A percentile compares a stretch with the other conserved stretches of the same genome.
Conservation (phyloP, 495 filamentous ascomycete species). For the Apodospora peruviana region DNA sequence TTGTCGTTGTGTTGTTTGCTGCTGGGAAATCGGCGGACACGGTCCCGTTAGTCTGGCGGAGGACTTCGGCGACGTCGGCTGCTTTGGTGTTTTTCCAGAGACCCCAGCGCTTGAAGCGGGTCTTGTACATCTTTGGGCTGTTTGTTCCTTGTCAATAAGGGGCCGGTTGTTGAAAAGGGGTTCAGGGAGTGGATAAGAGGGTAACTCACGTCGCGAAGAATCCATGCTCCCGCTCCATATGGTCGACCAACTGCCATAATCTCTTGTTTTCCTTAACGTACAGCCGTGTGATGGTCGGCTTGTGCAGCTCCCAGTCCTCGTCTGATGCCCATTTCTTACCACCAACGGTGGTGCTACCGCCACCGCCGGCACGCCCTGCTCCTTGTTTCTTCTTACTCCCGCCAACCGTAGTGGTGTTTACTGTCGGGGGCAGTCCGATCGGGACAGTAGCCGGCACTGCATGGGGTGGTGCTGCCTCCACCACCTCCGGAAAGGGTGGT, state of each 20-base stretch:
- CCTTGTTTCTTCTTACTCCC: neutral
- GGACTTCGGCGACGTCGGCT: slow-evolving; percentile 9
- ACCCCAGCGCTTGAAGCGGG: slow-evolving; percentile 10
- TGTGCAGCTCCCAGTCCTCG: slow-evolving; percentile 8
- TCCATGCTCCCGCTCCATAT: slow-evolving; percentile 8
- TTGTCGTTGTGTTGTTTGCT: neutral
- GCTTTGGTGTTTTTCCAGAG: slow-evolving; percentile 13
- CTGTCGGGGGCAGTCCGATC: neutral
- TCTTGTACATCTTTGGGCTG: slow-evolving; percentile 16
- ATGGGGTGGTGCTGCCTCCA: neutral
- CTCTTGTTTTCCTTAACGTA: slow-evolving; percentile 11
- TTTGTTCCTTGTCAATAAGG: neutral
- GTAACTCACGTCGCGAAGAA: slow-evolving; percentile 11
- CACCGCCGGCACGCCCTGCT: neutral
- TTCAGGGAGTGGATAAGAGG: neutral
- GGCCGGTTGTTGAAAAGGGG: neutral
- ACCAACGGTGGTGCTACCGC: too few species aligned
- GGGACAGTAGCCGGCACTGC: neutral
- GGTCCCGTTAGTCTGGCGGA: slow-evolving; percentile 1
- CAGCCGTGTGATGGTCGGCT: slow-evolving; percentile 6
- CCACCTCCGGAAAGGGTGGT: neutral
- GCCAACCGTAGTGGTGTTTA: neutral
- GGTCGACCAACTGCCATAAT: slow-evolving; percentile 8
- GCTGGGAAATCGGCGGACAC: neutral
- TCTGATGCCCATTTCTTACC: slow-evolving; percentile 11